These are phyloP conservation scores for Schizochytrium sp. DNA, from an alignment of 108 stramenopile genomes.

Conservation along the genomic window DNA sequence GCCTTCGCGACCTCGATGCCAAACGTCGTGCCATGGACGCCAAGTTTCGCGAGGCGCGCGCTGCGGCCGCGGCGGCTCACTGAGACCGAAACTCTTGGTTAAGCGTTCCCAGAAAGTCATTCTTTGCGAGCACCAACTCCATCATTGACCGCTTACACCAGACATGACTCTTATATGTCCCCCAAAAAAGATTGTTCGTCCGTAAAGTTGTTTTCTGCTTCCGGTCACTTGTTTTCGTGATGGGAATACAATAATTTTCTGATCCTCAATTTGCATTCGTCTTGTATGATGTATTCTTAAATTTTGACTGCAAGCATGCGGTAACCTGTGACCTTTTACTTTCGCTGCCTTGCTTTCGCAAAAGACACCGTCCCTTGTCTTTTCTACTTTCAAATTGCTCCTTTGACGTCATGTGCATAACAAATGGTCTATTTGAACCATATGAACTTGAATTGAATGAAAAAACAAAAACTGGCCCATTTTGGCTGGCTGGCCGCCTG, in stretches of 20 bases:
- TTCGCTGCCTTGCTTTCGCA: background rate
- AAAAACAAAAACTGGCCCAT: background rate
- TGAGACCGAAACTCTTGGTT: background rate
- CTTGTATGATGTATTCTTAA: background rate
- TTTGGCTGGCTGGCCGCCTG: background rate
- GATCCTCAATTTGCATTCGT: background rate
- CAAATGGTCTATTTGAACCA: background rate
- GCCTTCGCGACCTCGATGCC: background rate
- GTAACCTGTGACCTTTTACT: background rate
- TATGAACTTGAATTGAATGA: too few species aligned
- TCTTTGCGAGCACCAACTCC: too few species aligned
- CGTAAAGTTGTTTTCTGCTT: too few species aligned
- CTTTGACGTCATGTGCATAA: background rate
- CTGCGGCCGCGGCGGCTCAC: background rate
- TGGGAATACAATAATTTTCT: background rate
- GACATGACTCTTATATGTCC: too few species aligned
- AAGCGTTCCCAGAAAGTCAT: too few species aligned
- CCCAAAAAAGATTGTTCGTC: too few species aligned
- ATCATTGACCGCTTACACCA: too few species aligned
- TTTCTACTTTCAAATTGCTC: too few species aligned
- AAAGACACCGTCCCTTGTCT: background rate
- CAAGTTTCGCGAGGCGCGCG: background rate
- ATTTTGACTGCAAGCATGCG: too few species aligned
- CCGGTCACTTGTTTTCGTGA: background rate
- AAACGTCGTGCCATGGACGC: background rate